Conservation (phyloP, 1,284 basidiomycete genomes). For the Irpex rosettiformis region DNA sequence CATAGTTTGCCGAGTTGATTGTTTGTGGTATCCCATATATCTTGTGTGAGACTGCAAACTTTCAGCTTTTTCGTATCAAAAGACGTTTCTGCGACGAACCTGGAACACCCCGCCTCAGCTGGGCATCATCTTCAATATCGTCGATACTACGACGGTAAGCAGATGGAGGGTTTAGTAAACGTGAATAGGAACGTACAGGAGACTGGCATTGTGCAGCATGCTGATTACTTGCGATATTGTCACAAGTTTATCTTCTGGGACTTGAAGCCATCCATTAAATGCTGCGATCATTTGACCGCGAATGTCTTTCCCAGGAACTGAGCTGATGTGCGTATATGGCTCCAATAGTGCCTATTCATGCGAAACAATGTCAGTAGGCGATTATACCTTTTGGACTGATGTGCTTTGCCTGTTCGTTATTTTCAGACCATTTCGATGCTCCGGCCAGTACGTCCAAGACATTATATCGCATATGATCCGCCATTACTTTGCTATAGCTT, state of each 20-base stretch:
- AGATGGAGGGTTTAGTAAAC: slow-evolving; percentile 8
- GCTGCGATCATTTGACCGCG: slow-evolving; percentile 87
- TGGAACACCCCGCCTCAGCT: slow-evolving; percentile 84
- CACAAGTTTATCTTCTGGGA: slow-evolving; percentile 68
- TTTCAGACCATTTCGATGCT: slow-evolving; percentile 15
- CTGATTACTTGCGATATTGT: slow-evolving; percentile 81
- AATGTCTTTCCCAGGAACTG: slow-evolving; percentile 92
- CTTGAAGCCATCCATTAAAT: slow-evolving; percentile 91
- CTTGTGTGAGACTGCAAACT: slow-evolving; percentile 75
- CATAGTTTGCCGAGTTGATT: slow-evolving; percentile 97
- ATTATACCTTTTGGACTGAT: neutral
- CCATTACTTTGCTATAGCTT: neutral
- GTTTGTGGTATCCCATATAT: slow-evolving; percentile 97
- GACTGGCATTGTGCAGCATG: slow-evolving; percentile 93
- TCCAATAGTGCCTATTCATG: slow-evolving; percentile 70
- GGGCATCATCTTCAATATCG: slow-evolving; percentile 96
- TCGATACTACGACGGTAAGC: slow-evolving; percentile 64
- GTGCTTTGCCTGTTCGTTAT: slow-evolving; percentile 6
- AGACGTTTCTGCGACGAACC: slow-evolving; percentile 39
- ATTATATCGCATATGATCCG: slow-evolving; percentile 4
- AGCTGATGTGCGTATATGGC: slow-evolving; percentile 85
- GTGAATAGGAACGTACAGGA: slow-evolving; percentile 60
- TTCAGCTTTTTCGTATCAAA: slow-evolving; percentile 4
- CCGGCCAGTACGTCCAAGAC: slow-evolving; percentile 15
- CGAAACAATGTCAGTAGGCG: neutral